Evolutionary conservation across 2,329 filamentous ascomycete genomes (phyloP), one percentile per base, ranked within the genome.

Genomic region (Xylariaceae sp.): DNA sequence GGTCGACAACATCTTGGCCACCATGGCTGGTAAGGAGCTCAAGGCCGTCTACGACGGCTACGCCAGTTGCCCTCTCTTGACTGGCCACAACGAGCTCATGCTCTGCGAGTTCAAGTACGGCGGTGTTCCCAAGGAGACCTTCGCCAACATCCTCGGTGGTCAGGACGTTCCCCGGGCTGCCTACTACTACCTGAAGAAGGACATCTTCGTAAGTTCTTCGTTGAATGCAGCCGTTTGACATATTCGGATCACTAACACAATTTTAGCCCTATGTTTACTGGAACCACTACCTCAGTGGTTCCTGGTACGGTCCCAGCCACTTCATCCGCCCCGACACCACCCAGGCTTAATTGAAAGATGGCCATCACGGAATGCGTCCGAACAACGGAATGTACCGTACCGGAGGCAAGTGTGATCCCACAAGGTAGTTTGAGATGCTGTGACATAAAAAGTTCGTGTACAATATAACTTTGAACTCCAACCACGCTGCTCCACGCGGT

Each of bases 71-170:
- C 77, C 77, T n/a, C 71, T 79, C 45, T 65, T 77, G 35, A 79
- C 76, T 0, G 74, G 74, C 56, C 74, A 78, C 62, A 71, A 71
- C 51, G 75, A 78, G 70, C 73, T 79, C 44, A 73, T 79, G 73
- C 74, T 79, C 55, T 76, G 74, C 64, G 77, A 79, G 71, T 79
- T 79, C 71, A 77, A 77, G 70, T 79, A 79, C 57, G 76, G 74
- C 37, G 76, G 76, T 35, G 72, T 75, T 50, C 76, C 77, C 9
- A 73, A 77, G 64, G 77, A 79, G 73, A 78, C 76, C 0, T 79
- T 79, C 58, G 71, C 66, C 35, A 52, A 57, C 34, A 64, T 71
- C 45, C 59, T 72, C 15, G 71, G 72, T 15, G 73, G 74, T 60
- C 77, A 79, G 67, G 73, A 73, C 45, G 67, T 66, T n/a, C 77